Percentiles rank a stretch among this genome's conserved stretches.
These are phyloP conservation scores for Capsicum baccatum DNA, from an alignment of 257 asterid species.

Conservation along the genomic window DNA sequence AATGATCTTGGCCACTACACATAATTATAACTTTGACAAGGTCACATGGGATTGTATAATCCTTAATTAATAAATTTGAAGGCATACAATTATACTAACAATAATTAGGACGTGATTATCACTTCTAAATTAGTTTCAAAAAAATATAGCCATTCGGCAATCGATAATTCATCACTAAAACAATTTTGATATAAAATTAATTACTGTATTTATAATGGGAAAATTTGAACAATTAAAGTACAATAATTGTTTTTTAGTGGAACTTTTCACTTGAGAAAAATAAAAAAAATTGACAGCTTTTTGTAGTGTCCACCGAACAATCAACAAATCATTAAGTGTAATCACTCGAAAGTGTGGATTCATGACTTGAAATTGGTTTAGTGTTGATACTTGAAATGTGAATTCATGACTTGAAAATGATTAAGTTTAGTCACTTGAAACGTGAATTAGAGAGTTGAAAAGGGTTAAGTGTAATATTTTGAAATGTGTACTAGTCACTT, in stretches of 20 bases:
- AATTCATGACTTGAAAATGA: too few species aligned
- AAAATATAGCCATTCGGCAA: not conserved
- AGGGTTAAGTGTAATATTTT: too few species aligned
- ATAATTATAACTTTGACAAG: conserved; percentile 16
- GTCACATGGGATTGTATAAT: conserved; percentile 24
- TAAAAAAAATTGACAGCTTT: not conserved
- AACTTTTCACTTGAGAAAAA: conserved; percentile 20
- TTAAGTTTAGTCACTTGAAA: too few species aligned
- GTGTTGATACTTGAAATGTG: too few species aligned
- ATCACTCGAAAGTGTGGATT: too few species aligned
- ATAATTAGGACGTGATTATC: conserved; percentile 27
- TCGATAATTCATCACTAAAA: not conserved
- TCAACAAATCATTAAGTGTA: not conserved
- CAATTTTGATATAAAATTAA: not conserved
- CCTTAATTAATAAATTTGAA: not conserved
- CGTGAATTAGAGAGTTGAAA: too few species aligned
- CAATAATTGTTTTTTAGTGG: conserved; percentile 2
- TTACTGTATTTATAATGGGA: not conserved
- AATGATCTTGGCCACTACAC: not conserved
- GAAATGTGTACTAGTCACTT: too few species aligned
- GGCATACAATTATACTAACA: not conserved
- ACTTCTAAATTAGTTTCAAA: not conserved
- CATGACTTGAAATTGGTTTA: too few species aligned
- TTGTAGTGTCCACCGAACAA: conserved; percentile 11
- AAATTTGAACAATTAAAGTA: conserved; percentile 7